Evolutionary conservation across 169 alveolate genomes (phyloP).

Genomic region (Plasmodium knowlesi): DNA sequence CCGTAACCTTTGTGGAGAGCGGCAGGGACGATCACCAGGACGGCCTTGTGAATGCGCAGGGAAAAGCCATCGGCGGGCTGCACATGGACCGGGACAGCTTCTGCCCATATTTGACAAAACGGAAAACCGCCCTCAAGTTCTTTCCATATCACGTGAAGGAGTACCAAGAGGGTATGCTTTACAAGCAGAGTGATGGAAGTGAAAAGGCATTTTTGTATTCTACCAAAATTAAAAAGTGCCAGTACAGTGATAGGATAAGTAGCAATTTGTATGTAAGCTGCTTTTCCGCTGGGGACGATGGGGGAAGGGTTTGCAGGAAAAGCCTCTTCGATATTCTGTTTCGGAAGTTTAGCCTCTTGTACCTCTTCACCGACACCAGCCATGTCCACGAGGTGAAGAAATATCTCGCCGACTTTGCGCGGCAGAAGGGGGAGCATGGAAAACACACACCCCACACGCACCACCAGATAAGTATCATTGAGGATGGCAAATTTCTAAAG

Average conservation of each 20-base stretch:
- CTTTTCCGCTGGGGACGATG: not conserved
- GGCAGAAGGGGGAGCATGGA: not conserved
- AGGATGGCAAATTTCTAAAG: not conserved
- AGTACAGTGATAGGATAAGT: slow-evolving; percentile 42
- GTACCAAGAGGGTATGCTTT: slow-evolving; percentile 9
- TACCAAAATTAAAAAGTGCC: slow-evolving; percentile 3
- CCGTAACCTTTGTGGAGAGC: not conserved
- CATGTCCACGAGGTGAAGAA: slow-evolving; percentile 28
- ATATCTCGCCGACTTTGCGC: slow-evolving; percentile 8
- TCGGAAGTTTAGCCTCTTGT: slow-evolving; percentile 28
- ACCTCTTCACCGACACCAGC: slow-evolving; percentile 24
- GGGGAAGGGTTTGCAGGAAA: not conserved
- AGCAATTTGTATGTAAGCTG: not conserved
- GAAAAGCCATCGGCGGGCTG: not conserved
- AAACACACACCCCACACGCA: not conserved
- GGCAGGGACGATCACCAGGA: not conserved
- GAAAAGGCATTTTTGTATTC: slow-evolving; percentile 40
- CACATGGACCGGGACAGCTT: slow-evolving; percentile 13
- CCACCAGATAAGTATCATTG: not conserved
- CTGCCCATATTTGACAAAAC: slow-evolving; percentile 15
- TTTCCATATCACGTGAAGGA: slow-evolving; percentile 21
- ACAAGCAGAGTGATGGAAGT: slow-evolving; percentile 50
- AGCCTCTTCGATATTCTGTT: slow-evolving; percentile 43
- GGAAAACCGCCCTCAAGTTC: slow-evolving; percentile 4
- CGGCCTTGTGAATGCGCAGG: not conserved